Evolutionary conservation across 2,329 filamentous ascomycete species (phyloP).

Genomic region (Sphaerulina populicola): DNA sequence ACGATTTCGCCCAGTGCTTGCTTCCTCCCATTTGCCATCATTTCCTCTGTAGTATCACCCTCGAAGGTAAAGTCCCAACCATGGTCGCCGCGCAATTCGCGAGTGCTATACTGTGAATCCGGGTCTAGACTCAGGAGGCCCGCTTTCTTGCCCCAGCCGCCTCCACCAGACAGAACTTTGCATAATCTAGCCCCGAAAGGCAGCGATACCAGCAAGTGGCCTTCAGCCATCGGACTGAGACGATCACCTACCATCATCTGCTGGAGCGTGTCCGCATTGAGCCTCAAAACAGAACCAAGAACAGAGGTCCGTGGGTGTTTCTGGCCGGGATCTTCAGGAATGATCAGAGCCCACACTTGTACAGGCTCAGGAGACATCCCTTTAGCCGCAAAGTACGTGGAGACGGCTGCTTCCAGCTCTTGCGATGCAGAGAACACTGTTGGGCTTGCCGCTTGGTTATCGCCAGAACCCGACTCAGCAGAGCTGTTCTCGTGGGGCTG

Average conservation of each 20-base stretch:
- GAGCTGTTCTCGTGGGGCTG: too few species aligned
- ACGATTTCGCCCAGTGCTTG: slow-evolving; percentile 49
- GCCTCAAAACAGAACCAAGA: background rate
- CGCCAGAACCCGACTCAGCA: background rate
- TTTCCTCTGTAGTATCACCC: slow-evolving; percentile 30
- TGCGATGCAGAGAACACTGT: slow-evolving; percentile 48
- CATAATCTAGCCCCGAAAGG: slow-evolving; percentile 36
- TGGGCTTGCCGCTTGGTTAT: slow-evolving; percentile 33
- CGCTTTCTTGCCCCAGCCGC: slow-evolving; percentile 74
- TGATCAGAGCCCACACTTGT: slow-evolving; percentile 65
- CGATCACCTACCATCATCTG: background rate
- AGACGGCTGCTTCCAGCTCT: slow-evolving; percentile 61
- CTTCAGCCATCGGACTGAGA: background rate
- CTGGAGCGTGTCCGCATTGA: slow-evolving; percentile 4
- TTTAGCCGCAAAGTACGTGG: slow-evolving; percentile 46
- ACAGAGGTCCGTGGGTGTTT: background rate
- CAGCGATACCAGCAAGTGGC: background rate
- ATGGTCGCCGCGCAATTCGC: slow-evolving; percentile 47
- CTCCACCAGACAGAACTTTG: slow-evolving; percentile 63
- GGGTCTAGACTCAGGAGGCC: slow-evolving; percentile 73
- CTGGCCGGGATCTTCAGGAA: slow-evolving; percentile 36
- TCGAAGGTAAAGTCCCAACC: slow-evolving; percentile 45
- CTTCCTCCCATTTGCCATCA: slow-evolving; percentile 29
- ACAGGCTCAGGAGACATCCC: slow-evolving; percentile 42
- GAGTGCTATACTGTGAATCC: slow-evolving; percentile 47